Percentiles rank a stretch among this genome's conserved stretches.
Evolutionary conservation across 2,329 filamentous ascomycete genomes (phyloP).

Genomic region (Macroventuria anomochaeta): DNA sequence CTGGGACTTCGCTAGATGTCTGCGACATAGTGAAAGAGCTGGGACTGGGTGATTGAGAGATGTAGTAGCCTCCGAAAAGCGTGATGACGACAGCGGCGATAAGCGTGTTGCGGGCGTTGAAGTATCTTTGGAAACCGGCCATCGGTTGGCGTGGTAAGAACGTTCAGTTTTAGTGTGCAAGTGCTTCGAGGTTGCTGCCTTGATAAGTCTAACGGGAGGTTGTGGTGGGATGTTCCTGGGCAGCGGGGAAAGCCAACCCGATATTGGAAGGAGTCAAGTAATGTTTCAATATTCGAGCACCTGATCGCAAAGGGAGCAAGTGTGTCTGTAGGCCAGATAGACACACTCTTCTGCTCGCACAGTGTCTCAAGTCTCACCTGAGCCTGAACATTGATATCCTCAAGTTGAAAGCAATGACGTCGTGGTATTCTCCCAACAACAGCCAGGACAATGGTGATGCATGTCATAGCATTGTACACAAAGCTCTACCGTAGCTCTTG

Average conservation of each 20-base stretch:
- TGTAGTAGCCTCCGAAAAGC: slow-evolving; percentile 39
- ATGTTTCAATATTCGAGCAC: neutral
- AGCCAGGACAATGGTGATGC: neutral
- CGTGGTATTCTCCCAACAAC: neutral
- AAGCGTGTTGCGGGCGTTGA: slow-evolving; percentile 36
- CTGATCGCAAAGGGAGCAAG: neutral
- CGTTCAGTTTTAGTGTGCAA: neutral
- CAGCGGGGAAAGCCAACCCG: slow-evolving; percentile 24
- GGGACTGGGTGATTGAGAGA: slow-evolving; percentile 30
- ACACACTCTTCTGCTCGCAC: neutral
- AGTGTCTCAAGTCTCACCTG: neutral
- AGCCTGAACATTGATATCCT: neutral
- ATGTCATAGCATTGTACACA: slow-evolving; percentile 8
- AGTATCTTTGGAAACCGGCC: slow-evolving; percentile 25
- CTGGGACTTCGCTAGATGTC: slow-evolving; percentile 27
- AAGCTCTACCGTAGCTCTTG: slow-evolving; percentile 4
- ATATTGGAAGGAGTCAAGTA: slow-evolving; percentile 23
- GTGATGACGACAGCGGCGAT: slow-evolving; percentile 35
- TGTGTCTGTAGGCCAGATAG: neutral
- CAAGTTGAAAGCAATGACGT: slow-evolving; percentile 5
- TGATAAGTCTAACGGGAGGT: neutral
- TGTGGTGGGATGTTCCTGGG: slow-evolving; percentile 16
- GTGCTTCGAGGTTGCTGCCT: slow-evolving; percentile 4
- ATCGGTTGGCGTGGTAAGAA: slow-evolving; percentile 3
- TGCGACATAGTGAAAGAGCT: slow-evolving; percentile 34